phyloP scores from a whole-genome alignment of 176 grass and related monocot genomes.

The Puccinellia tenuiflora region DNA sequence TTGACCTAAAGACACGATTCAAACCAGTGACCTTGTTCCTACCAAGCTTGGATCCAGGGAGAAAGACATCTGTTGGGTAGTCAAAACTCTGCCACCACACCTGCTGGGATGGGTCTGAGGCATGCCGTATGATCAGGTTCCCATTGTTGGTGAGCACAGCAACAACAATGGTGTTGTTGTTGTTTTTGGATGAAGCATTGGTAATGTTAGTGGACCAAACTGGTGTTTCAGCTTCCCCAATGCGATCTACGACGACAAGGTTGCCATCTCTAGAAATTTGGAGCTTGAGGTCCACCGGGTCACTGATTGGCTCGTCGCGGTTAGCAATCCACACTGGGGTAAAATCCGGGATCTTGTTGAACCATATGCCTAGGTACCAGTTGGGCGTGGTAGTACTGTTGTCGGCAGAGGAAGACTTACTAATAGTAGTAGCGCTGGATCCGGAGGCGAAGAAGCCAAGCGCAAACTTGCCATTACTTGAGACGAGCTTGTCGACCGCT shows the following conservation, averaged over 20 bases:
- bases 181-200: not conserved
- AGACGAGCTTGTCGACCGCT: no score
- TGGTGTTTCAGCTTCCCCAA: no score
- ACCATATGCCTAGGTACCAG: no score
- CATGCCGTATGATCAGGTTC: constrained; percentile 5
- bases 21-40: constrained; percentile 12
- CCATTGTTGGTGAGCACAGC: not conserved
- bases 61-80: constrained; percentile 24
- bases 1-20: constrained; percentile 21
- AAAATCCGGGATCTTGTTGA: no score
- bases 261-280: not conserved
- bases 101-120: not conserved
- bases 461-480: no score
- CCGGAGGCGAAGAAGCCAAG: no score
- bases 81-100: constrained; percentile 51
- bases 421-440: not conserved
- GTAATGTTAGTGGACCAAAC: not conserved
- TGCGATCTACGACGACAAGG: not conserved
- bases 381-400: no score
- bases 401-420: not conserved
- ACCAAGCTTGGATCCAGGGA: constrained; percentile 29
- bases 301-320: no score
- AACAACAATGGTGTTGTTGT: no score
- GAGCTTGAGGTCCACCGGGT: no score
- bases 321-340: no score